These are phyloP conservation scores for Thraustotheca clavata DNA, from an alignment of 352 stramenopile genomes.

Conservation along the genomic window DNA sequence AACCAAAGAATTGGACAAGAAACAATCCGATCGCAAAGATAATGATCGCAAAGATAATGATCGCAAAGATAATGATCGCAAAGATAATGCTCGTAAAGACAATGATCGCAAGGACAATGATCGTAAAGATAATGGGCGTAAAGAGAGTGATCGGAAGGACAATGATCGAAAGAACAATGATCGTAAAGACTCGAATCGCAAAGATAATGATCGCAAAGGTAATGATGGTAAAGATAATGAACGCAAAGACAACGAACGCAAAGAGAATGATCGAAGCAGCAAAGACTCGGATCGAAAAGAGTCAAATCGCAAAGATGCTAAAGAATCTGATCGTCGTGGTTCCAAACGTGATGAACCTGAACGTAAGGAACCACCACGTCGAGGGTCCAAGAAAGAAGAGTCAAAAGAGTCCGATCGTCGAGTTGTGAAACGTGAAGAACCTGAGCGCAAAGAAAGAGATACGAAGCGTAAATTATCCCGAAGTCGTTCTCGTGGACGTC, in stretches of 20 bases:
- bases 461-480: slow-evolving; percentile 28
- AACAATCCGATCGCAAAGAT: neutral
- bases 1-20: too few species aligned
- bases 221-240: slow-evolving; percentile 9
- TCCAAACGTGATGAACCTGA: slow-evolving; percentile 19
- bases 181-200: slow-evolving; percentile 11
- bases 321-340: too few species aligned
- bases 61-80: slow-evolving; percentile 3
- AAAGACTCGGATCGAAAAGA: too few species aligned
- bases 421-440: slow-evolving; percentile 22
- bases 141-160: slow-evolving; percentile 15
- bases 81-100: slow-evolving; percentile 21
- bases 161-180: slow-evolving; percentile 25
- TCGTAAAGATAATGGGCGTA: slow-evolving; percentile 23
- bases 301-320: slow-evolving; percentile 23
- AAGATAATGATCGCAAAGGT: neutral
- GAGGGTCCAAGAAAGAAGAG: too few species aligned
- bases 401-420: too few species aligned
- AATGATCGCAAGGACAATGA: slow-evolving; percentile 26
- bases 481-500: slow-evolving; percentile 25
- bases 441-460: slow-evolving; percentile 25
- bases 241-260: slow-evolving; percentile 25
- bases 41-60: slow-evolving; percentile 19
- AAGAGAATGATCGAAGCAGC: slow-evolving; percentile 28
- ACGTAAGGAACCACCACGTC: too few species aligned